Base-by-base conservation (phyloP, 139 green algal species). In the Chlamydomonas urium region DNA sequence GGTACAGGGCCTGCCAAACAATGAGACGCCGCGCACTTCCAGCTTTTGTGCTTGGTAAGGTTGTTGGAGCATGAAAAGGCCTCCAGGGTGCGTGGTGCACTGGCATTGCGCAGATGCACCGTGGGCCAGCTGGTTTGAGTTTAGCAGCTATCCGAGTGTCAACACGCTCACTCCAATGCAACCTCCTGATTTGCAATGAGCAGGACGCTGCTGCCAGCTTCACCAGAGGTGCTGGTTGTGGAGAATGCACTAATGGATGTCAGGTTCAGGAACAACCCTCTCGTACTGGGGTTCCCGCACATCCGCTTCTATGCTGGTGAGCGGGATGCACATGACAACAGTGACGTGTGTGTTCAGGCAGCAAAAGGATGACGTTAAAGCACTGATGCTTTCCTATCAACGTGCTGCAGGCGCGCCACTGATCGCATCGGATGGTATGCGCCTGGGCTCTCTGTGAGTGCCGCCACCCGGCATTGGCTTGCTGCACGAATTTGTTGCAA, bases 11-110 rank as follows among this genome's bases (percentile, higher is more conserved):
- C 66, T 92, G 56, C 66, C 50, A 6, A 68, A 85, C 19, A 72
- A 31, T 4, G 61, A 90, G 69, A 95, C 91, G 1, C 70, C 79
- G 26, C 72, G 91, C 2, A 65, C 80, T 36, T 82, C 77, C 1
- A 93, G 87, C 3, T 97, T 97, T 76, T 97, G 91, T 62, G 88
- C 86, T 2, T 94, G 88, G 86, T 87, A 35, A 60, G n/a, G n/a
- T n/a, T n/a, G n/a, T n/a, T n/a, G n/a, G n/a, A n/a, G n/a, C n/a
- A n/a, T n/a, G n/a, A n/a, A n/a, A n/a, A n/a, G n/a, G n/a, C n/a
- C n/a, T n/a, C n/a, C n/a, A n/a, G n/a, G n/a, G n/a, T n/a, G n/a
- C n/a, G n/a, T n/a, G n/a, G n/a, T n/a, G n/a, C n/a, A n/a, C n/a
- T n/a, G n/a, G n/a, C n/a, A n/a, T n/a, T n/a, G n/a, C n/a, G n/a